phyloP scores from a whole-genome alignment of 495 filamentous ascomycete genomes.

The Penicillium silybi region DNA sequence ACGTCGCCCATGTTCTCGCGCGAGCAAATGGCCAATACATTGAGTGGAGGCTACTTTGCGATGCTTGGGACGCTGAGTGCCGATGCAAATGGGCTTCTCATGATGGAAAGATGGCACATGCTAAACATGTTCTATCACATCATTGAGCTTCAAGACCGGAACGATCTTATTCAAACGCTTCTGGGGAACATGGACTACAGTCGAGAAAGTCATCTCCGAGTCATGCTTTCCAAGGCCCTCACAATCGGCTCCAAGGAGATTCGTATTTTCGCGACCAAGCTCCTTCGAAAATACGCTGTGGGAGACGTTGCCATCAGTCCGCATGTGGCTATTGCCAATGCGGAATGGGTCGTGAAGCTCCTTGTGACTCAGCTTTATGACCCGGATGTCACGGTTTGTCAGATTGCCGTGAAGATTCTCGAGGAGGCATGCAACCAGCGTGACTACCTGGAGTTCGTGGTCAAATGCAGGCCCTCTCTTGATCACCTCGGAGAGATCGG shows the following conservation, averaged over 20 bases:
- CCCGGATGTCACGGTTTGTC: slow-evolving; percentile 93
- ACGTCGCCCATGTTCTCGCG: slow-evolving; percentile 81
- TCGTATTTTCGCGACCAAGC: slow-evolving; percentile 77
- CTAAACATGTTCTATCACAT: slow-evolving; percentile 99
- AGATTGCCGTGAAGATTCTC: slow-evolving; percentile 90
- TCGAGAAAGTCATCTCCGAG: slow-evolving; percentile 80
- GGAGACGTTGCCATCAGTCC: slow-evolving; percentile 30
- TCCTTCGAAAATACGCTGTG: slow-evolving; percentile 76
- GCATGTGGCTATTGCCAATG: slow-evolving; percentile 40
- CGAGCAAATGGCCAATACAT: slow-evolving; percentile 74
- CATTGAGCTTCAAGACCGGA: slow-evolving; percentile 81
- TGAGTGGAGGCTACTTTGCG: slow-evolving; percentile 89
- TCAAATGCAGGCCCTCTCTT: slow-evolving; percentile 90
- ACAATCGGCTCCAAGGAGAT: slow-evolving; percentile 90
- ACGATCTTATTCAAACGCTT: slow-evolving; percentile 83
- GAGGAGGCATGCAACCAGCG: slow-evolving; percentile 95
- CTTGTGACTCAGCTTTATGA: slow-evolving; percentile 98
- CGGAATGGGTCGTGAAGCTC: slow-evolving; percentile 93
- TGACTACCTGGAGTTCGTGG: slow-evolving; percentile 86
- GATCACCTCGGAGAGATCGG: slow-evolving; percentile 97
- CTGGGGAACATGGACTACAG: slow-evolving; percentile 89
- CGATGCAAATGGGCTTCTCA: slow-evolving; percentile 74
- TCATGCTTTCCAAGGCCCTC: slow-evolving; percentile 88
- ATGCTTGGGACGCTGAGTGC: slow-evolving; percentile 83
- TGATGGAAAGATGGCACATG: slow-evolving; percentile 95